These are phyloP conservation scores for Colletotrichum coccodes DNA, from an alignment of 2,329 filamentous ascomycete genomes.

Conservation along the genomic window DNA sequence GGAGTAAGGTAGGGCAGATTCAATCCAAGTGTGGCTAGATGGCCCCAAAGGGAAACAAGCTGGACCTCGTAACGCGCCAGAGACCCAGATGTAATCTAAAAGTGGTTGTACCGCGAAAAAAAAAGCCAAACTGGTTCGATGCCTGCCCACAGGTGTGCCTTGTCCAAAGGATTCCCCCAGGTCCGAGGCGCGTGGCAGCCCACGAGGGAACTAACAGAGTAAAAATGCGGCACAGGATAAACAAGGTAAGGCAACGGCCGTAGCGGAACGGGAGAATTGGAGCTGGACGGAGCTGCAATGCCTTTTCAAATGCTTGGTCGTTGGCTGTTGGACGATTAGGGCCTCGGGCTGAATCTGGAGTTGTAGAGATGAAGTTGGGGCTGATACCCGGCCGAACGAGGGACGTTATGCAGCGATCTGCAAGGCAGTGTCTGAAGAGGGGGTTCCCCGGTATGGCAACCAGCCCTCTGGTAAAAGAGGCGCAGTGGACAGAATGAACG, in stretches of 20 bases:
- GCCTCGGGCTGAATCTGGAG: constrained; percentile 3
- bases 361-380: constrained; percentile 9
- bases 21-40: constrained; percentile 28
- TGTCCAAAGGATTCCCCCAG: constrained; percentile 9
- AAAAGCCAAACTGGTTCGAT: constrained; percentile 8
- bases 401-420: constrained; percentile 32
- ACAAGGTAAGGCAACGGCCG: not conserved
- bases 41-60: constrained; percentile 26
- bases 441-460: constrained; percentile 24
- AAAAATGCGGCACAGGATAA: not conserved
- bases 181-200: constrained; percentile 23
- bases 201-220: constrained; percentile 2
- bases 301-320: not conserved
- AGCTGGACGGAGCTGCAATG: not conserved
- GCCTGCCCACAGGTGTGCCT: constrained; percentile 21
- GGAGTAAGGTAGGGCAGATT: constrained; percentile 32
- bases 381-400: constrained; percentile 24
- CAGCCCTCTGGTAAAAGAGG: constrained; percentile 29
- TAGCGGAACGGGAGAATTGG: constrained; percentile 14
- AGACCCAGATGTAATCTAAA: constrained; percentile 32
- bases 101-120: constrained; percentile 21
- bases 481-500: constrained; percentile 14
- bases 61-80: constrained; percentile 28
- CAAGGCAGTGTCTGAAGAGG: constrained; percentile 21
- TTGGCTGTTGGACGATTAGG: not conserved